Conservation (phyloP, 257 asterid species). For the Craterostigma plantagineum region DNA sequence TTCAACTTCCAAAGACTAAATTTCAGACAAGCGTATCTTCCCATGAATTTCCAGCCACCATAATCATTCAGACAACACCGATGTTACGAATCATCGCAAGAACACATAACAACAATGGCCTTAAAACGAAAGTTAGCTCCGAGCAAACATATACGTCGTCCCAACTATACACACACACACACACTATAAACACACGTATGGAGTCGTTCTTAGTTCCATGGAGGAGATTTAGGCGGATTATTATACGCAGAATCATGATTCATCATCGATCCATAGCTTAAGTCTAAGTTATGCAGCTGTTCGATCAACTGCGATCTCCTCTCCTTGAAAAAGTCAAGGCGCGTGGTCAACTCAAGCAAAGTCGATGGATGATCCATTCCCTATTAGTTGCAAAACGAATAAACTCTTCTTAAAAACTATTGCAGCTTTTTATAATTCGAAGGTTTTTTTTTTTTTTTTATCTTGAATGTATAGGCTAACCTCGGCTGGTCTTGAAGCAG, state of each 20-base stretch:
- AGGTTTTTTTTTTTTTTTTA: background rate
- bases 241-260: conserved; percentile 45
- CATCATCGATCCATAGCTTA: conserved; percentile 35
- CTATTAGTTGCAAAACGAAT: conserved; percentile 15
- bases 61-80: too few species aligned
- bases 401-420: too few species aligned
- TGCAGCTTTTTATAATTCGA: too few species aligned
- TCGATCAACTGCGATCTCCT: conserved; percentile 97
- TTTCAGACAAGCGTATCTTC: too few species aligned
- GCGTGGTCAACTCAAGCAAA: conserved; percentile 71
- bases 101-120: too few species aligned
- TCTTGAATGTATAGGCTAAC: conserved; percentile 16
- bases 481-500: conserved; percentile 62
- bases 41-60: too few species aligned
- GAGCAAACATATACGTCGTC: too few species aligned
- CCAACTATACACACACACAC: too few species aligned
- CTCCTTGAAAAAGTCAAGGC: conserved; percentile 88
- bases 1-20: too few species aligned
- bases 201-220: conserved; percentile 39
- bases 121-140: too few species aligned
- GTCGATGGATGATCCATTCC: conserved; percentile 52
- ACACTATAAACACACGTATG: too few species aligned
- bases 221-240: conserved; percentile 57
- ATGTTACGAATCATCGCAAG: too few species aligned
- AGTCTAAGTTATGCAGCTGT: conserved; percentile 74